These are phyloP conservation scores for Calonectria pauciramosa DNA, from an alignment of 2,329 filamentous ascomycete genomes.

Conservation along the genomic window DNA sequence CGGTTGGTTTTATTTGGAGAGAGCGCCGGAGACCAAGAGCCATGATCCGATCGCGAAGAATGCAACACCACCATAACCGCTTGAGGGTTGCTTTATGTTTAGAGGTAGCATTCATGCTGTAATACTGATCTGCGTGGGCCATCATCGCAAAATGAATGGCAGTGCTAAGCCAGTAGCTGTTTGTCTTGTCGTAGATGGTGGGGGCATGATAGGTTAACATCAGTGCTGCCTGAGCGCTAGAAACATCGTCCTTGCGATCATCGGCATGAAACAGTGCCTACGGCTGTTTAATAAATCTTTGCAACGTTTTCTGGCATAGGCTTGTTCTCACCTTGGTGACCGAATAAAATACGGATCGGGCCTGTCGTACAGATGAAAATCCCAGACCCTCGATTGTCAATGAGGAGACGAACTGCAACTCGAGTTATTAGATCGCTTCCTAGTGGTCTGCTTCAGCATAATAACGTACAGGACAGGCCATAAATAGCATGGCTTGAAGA, in stretches of 20 bases:
- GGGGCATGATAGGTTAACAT: conserved; percentile 14
- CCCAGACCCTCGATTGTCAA: background rate
- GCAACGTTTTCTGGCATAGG: background rate
- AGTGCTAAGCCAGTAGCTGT: conserved; percentile 19
- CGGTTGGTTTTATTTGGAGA: conserved; percentile 60
- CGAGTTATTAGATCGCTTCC: background rate
- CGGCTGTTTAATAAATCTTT: background rate
- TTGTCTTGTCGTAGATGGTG: conserved; percentile 8
- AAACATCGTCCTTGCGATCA: conserved; percentile 4
- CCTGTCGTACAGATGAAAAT: background rate
- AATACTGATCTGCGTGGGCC: conserved; percentile 11
- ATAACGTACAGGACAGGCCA: conserved; percentile 32
- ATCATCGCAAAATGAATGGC: conserved; percentile 20
- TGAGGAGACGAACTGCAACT: conserved; percentile 4
- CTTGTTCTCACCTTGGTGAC: conserved; percentile 10
- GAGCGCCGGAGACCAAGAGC: conserved; percentile 61
- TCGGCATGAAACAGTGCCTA: conserved; percentile 14
- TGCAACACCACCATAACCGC: conserved; percentile 67
- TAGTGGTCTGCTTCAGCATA: background rate
- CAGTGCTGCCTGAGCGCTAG: conserved; percentile 15
- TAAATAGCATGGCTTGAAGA: conserved; percentile 36
- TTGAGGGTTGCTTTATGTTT: conserved; percentile 51
- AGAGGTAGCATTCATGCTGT: background rate
- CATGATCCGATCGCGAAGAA: conserved; percentile 64
- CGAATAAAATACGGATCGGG: conserved; percentile 6